A percentile compares a stretch with the other conserved stretches of the same genome.
Conservation (phyloP, 2,329 filamentous ascomycete genomes). For the Talaromyces sp. region DNA sequence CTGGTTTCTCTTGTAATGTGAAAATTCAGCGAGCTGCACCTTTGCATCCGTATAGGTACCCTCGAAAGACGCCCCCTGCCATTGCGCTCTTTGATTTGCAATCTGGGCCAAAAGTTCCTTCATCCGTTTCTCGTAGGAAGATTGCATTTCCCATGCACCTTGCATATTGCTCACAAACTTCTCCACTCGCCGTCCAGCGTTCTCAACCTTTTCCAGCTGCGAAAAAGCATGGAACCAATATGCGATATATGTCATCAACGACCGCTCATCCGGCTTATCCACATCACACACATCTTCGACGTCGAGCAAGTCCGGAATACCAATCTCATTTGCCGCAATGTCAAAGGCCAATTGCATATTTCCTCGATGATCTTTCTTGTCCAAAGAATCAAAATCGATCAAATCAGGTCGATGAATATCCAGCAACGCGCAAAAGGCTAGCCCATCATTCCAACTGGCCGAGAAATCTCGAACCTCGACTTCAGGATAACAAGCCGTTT, state of each 20-base stretch:
- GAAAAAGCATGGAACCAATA: slow-evolving; percentile 99
- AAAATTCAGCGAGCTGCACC: slow-evolving; percentile 74
- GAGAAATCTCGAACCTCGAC: slow-evolving; percentile 96
- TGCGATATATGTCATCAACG: slow-evolving; percentile 98
- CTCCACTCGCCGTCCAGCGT: slow-evolving; percentile 90
- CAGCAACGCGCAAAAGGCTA: slow-evolving; percentile 92
- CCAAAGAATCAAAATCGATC: slow-evolving; percentile 91
- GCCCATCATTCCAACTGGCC: slow-evolving; percentile 91
- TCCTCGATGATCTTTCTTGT: slow-evolving; percentile 88
- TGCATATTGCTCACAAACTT: slow-evolving; percentile 99
- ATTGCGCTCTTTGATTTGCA: slow-evolving; percentile 66
- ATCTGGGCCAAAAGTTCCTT: slow-evolving; percentile 73
- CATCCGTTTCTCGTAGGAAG: slow-evolving; percentile 89
- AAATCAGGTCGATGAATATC: slow-evolving; percentile 96
- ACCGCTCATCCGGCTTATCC: slow-evolving; percentile 89
- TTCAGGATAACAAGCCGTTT: slow-evolving; percentile 97
- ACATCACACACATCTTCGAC: slow-evolving; percentile 98
- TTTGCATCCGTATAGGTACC: slow-evolving; percentile 93
- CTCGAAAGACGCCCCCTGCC: slow-evolving; percentile 78
- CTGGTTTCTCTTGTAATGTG: slow-evolving; percentile 81
- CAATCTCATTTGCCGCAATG: slow-evolving; percentile 92
- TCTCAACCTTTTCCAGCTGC: slow-evolving; percentile 97
- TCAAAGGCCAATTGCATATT: slow-evolving; percentile 99
- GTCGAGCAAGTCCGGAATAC: slow-evolving; percentile 90
- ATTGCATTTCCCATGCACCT: slow-evolving; percentile 99